Conservation (phyloP, 1,284 basidiomycete species). For the Ceratobasidium sp. region DNA sequence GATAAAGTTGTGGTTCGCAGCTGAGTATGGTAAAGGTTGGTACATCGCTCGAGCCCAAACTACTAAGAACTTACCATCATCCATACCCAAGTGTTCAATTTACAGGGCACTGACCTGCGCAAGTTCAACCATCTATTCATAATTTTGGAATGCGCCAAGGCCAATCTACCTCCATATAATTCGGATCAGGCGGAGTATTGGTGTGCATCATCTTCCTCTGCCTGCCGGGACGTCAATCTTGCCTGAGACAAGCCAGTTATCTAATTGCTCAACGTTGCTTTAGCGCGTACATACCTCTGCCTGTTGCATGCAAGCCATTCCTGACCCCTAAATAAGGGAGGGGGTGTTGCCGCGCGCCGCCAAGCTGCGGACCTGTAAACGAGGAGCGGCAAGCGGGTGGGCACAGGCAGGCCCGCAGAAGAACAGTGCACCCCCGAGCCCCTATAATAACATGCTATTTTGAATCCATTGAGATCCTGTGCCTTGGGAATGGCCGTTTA, state of each 20-base stretch:
- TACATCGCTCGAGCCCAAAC: neutral
- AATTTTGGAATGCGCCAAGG: no score
- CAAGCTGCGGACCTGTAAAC: neutral
- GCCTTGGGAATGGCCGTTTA: no score
- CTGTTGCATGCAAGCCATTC: neutral
- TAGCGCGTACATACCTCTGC: neutral
- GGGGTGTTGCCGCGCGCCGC: neutral
- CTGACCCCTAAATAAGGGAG: neutral
- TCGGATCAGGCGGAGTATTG: neutral
- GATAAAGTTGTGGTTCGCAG: slow-evolving; percentile 1
- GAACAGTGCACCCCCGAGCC: neutral
- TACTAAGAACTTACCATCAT: neutral
- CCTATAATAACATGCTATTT: no score
- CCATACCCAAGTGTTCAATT: neutral
- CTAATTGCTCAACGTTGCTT: neutral
- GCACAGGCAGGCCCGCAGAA: neutral
- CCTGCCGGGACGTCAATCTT: neutral
- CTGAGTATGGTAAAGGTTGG: neutral
- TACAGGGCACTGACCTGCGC: neutral
- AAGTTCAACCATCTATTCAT: no score
- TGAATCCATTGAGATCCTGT: no score
- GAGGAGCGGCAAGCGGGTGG: neutral
- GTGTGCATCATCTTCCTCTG: neutral
- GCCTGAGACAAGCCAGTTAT: neutral
- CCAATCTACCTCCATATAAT: no score